phyloP scores from a whole-genome alignment of 257 asterid genomes.

The Penstemon barbatus region DNA sequence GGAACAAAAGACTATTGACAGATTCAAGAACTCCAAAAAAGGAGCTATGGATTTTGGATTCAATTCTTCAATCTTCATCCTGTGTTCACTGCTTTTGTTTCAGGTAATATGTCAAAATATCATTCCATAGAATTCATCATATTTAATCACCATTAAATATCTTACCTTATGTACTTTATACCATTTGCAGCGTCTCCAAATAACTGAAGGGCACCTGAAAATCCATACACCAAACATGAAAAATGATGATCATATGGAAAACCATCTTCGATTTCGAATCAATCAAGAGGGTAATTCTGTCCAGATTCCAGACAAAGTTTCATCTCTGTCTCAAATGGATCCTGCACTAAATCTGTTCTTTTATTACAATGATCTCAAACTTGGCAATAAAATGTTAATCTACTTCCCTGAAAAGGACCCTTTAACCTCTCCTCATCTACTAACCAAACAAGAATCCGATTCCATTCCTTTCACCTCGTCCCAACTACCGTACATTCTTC shows the following conservation, averaged over 20 bases:
- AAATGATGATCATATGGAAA: conserved; percentile 1
- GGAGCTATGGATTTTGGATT: conserved; percentile 32
- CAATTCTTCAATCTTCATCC: conserved; percentile 29
- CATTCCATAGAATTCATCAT: not conserved
- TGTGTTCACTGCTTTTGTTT: conserved; percentile 31
- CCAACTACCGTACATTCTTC: conserved; percentile 43
- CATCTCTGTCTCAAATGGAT: conserved; percentile 35
- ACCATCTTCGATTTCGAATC: conserved; percentile 30
- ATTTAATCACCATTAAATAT: not conserved
- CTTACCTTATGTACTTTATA: not conserved
- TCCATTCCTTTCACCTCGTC: conserved; percentile 67
- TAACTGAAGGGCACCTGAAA: conserved; percentile 30
- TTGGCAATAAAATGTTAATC: conserved; percentile 49
- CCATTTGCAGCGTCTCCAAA: conserved; percentile 37
- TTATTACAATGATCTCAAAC: conserved; percentile 40
- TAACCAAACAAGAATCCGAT: conserved; percentile 59
- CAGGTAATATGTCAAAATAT: conserved; percentile 31
- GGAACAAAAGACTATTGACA: conserved; percentile 3
- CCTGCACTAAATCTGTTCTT: conserved; percentile 67
- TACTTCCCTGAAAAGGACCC: conserved; percentile 57
- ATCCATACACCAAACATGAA: not conserved
- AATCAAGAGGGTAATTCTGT: conserved; percentile 16
- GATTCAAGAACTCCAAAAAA: conserved; percentile 22
- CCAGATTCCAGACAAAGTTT: conserved; percentile 7
- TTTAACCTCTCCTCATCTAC: conserved; percentile 59